Evolutionary conservation across 352 stramenopile genomes (phyloP), one percentile per base, ranked within the genome.

Genomic region (Pythium inflatum): DNA sequence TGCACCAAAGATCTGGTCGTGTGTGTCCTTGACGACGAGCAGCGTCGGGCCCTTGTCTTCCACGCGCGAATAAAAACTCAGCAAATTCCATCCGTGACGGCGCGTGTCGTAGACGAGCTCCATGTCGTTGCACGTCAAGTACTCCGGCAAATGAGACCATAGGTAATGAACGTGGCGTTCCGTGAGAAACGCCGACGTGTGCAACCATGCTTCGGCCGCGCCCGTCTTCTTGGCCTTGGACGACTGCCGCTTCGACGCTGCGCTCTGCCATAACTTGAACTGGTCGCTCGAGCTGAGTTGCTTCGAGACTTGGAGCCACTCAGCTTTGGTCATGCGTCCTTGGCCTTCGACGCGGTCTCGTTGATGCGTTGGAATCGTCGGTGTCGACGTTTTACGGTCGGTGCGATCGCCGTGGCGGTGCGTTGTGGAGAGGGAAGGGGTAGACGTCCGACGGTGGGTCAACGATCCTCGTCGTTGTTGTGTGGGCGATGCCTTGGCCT

Each of bases 161-260:
- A 93, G 46, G 30, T 90, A 90, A 8, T 81, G 82, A 59, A 93
- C 83, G 64, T 93, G 86, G 33, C 79, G 79, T 45, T 88, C 76
- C 0, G 85, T 93, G 40, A 93, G 45, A 25, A 93, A 81, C 2
- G 73, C 76, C 2, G 86, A 93, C 8, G 71, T 70, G 20, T 41
- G 24, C 13, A 51, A n/a, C 55, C 56, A 66, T n/a, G 28, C 28
- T 31, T 40, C 41, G 14, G 40, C 30, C 5, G 22, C 36, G 6
- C n/a, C n/a, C n/a, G n/a, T 24, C 57, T 28, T 55, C 3, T 25
- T 40, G 16, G 34, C 25, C 30, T 50, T 43, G 6, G 61, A 30
- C 13, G 24, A 22, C 14, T 58, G 18, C 1, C 27, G 30, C 16
- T 55, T 63, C 8, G n/a, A 45, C 16, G 43, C 38, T 24, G 18